These are phyloP conservation scores for Geranomyces variabilis DNA, from an alignment of 192 early-diverging fungal species.

Conservation along the genomic window DNA sequence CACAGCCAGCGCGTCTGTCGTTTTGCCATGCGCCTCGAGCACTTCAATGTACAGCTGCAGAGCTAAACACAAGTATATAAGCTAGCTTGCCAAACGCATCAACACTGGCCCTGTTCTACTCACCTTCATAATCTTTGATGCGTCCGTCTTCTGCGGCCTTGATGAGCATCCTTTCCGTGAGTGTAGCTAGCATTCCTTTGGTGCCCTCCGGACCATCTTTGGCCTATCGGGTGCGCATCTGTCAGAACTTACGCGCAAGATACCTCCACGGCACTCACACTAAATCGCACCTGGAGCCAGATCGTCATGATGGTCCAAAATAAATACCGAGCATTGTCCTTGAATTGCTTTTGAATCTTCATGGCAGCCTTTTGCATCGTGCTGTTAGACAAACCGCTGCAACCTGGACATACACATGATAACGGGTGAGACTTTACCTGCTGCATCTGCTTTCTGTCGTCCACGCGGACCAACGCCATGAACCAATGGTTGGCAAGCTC, in stretches of 20 bases:
- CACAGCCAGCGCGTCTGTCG: slow-evolving; percentile 65
- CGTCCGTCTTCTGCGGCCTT: slow-evolving; percentile 72
- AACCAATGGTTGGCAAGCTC: slow-evolving; percentile 77
- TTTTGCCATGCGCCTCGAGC: slow-evolving; percentile 70
- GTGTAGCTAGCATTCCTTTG: slow-evolving; percentile 22
- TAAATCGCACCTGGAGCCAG: slow-evolving; percentile 76
- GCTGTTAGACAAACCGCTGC: background rate
- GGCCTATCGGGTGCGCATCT: background rate
- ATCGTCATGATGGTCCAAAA: slow-evolving; percentile 87
- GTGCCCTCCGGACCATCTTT: slow-evolving; percentile 6
- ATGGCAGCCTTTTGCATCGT: slow-evolving; percentile 63
- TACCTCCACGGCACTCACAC: no score
- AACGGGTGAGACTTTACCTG: slow-evolving; percentile 39
- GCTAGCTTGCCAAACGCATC: background rate
- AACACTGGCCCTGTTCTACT: background rate
- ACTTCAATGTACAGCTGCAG: slow-evolving; percentile 77
- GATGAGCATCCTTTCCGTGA: slow-evolving; percentile 84
- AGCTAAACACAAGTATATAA: slow-evolving; percentile 44
- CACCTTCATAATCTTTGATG: slow-evolving; percentile 69
- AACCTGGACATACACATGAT: background rate
- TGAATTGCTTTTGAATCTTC: slow-evolving; percentile 79
- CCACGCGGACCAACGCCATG: slow-evolving; percentile 75
- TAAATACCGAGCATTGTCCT: slow-evolving; percentile 70
- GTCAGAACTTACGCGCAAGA: no score
- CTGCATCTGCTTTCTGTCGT: slow-evolving; percentile 71